A percentile compares a stretch with the other conserved stretches of the same genome.
phyloP scores from a whole-genome alignment of 2,329 filamentous ascomycete genomes.

The Lasiodiplodia sp. region DNA sequence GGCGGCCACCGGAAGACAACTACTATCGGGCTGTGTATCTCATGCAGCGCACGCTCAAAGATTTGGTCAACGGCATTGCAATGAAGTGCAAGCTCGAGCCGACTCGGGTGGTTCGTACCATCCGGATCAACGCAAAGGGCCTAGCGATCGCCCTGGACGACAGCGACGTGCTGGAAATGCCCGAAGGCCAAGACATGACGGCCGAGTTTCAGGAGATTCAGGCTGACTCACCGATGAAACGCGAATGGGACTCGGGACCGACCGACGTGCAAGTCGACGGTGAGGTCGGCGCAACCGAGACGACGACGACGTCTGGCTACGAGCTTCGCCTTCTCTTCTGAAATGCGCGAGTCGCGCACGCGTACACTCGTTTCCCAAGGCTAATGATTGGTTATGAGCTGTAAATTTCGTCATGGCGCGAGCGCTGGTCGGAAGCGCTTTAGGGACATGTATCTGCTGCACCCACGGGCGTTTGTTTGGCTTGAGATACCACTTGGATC shows the following conservation, averaged over 20 bases:
- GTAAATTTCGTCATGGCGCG: slow-evolving; percentile 27
- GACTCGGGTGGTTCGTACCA: slow-evolving; percentile 71
- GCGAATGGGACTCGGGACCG: slow-evolving; percentile 60
- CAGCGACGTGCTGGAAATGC: slow-evolving; percentile 81
- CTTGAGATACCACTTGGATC: slow-evolving; percentile 27
- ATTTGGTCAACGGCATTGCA: slow-evolving; percentile 76
- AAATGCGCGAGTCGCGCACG: slow-evolving; percentile 19
- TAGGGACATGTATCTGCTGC: slow-evolving; percentile 27
- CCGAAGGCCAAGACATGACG: slow-evolving; percentile 90
- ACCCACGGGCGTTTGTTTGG: slow-evolving; percentile 28
- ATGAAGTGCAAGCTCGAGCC: slow-evolving; percentile 83
- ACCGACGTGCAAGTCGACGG: slow-evolving; percentile 58
- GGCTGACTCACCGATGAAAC: slow-evolving; percentile 55
- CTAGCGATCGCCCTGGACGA: slow-evolving; percentile 89
- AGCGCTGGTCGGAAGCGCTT: slow-evolving; percentile 29
- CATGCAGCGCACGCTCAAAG: slow-evolving; percentile 74
- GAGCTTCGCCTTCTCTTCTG: slow-evolving; percentile 59
- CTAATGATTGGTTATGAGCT: slow-evolving; percentile 29
- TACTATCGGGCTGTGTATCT: slow-evolving; percentile 89
- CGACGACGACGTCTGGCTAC: slow-evolving; percentile 54
- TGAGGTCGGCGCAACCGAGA: slow-evolving; percentile 53
- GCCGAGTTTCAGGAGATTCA: slow-evolving; percentile 72
- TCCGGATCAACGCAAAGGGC: slow-evolving; percentile 76
- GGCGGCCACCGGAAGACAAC: slow-evolving; percentile 59
- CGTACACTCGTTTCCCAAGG: slow-evolving; percentile 21